Conservation (phyloP, 1,284 basidiomycete species). For the Apiotrichum mycotoxinovorans region DNA sequence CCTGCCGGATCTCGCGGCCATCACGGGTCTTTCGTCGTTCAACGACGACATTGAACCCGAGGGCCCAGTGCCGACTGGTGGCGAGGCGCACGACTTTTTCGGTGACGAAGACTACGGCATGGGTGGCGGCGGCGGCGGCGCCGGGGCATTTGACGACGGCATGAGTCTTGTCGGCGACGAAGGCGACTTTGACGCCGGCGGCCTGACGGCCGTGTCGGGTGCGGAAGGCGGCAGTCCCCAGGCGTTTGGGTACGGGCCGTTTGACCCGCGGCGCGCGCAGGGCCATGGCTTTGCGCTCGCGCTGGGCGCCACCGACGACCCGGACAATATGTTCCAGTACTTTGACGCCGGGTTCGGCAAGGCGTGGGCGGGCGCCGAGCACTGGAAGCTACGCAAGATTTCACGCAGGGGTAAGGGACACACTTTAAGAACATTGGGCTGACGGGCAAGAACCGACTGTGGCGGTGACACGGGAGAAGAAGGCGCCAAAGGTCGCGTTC, state of each 20-base stretch:
- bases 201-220: conserved; percentile 9
- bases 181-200: conserved; percentile 47
- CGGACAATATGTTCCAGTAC: conserved; percentile 75
- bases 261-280: conserved; percentile 65
- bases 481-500: conserved; percentile 77
- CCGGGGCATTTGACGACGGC: conserved; percentile 49
- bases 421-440: neutral
- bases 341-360: conserved; percentile 86
- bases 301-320: conserved; percentile 62
- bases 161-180: conserved; percentile 46
- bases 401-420: conserved; percentile 56
- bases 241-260: conserved; percentile 58
- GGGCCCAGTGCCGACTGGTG: conserved; percentile 8
- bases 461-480: conserved; percentile 51
- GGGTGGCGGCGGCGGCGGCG: conserved; percentile 60
- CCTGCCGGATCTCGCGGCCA: conserved; percentile 51
- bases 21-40: conserved; percentile 33
- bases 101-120: conserved; percentile 66
- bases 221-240: conserved; percentile 19
- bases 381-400: conserved; percentile 86
- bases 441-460: conserved; percentile 54
- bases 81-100: conserved; percentile 51
- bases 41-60: conserved; percentile 23
- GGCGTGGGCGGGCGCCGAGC: conserved; percentile 98
- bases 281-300: conserved; percentile 79